Evolutionary conservation across 1,284 basidiomycete species (phyloP).

Genomic region (Ceratobasidium sp.): DNA sequence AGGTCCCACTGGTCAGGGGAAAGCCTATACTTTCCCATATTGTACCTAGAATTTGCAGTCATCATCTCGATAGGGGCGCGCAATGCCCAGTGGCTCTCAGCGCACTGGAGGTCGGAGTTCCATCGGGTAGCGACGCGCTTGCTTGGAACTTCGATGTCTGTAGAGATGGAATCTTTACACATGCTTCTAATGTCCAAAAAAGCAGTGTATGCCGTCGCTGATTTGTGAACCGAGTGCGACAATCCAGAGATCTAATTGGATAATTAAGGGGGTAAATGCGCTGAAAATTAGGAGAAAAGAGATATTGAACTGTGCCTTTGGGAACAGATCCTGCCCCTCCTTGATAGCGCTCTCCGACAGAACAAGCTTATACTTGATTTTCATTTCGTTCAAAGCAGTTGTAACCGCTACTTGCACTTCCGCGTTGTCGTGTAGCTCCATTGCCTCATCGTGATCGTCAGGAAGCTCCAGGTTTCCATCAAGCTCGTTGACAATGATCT

Average conservation of each 20-base stretch:
- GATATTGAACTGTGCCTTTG: no score
- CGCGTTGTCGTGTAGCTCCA: not conserved
- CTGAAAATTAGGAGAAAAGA: no score
- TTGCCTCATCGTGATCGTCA: not conserved
- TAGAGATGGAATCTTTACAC: not conserved
- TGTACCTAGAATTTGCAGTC: not conserved
- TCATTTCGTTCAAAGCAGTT: not conserved
- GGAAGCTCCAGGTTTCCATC: not conserved
- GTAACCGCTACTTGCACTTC: not conserved
- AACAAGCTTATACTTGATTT: not conserved
- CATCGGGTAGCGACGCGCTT: constrained; percentile 9
- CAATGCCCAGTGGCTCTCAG: not conserved
- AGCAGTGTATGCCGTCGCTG: not conserved
- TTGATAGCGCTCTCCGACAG: not conserved
- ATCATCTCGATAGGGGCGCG: not conserved
- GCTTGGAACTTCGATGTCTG: not conserved
- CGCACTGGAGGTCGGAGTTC: constrained; percentile 2
- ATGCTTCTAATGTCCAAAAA: constrained; percentile 1
- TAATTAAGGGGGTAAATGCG: not conserved
- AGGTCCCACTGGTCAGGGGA: not conserved
- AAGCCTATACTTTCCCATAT: not conserved
- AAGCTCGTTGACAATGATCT: not conserved
- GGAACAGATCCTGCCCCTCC: constrained; percentile 5
- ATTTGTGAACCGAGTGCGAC: not conserved
- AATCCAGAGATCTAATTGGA: not conserved